Base-by-base conservation (phyloP, 1,139 yeast species). In the Scheffersomyces insectosa region DNA sequence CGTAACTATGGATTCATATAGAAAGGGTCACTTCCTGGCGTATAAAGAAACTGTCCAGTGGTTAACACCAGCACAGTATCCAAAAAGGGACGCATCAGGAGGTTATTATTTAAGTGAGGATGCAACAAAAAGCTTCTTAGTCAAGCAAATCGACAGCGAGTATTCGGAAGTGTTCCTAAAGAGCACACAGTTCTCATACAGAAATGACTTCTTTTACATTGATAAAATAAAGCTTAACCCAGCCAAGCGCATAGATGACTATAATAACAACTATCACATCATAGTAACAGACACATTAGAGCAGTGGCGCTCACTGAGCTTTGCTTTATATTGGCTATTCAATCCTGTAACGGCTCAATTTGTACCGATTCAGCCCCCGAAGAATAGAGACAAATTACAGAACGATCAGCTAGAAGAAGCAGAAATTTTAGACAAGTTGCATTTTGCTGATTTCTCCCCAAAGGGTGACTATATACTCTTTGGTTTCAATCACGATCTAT, bases 371-470 rank as follows among this genome's bases (percentile, higher is more conserved):
- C 57, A 54, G 12, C 59, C 60, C 4, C 51, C 51, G 2, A 40
- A 41, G 5, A 42, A 38, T 33, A 15, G 36, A 15, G 27, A 35
- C 16, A 58, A 61, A 28, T 40, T 54, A 33, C 44, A 59, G 10
- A 56, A 54, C 23, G 28, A 39, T 13, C 39, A 43, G 4, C 35
- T 45, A 37, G 39, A 45, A 2, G 14, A 36, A 3, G 31, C 33
- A 2, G 48, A 45, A 33, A 23, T 41, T n/a, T 37, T 51, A 28
- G 50, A 50, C n/a, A 66, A 67, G 40, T 46, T 79, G 6, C 73
- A 77, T 20, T 80, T 83, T 46, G 91, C 88, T 0, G 68, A 75
- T 27, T 90, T 95, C 80, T 83, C 96, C 0, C 97, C 97, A 1
- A 65, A 71, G 3, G 88, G 89, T 15, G 75, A 74, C 33, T 71